Conservation (phyloP, 306 rosid species). For the Lathyrus oleraceus region DNA sequence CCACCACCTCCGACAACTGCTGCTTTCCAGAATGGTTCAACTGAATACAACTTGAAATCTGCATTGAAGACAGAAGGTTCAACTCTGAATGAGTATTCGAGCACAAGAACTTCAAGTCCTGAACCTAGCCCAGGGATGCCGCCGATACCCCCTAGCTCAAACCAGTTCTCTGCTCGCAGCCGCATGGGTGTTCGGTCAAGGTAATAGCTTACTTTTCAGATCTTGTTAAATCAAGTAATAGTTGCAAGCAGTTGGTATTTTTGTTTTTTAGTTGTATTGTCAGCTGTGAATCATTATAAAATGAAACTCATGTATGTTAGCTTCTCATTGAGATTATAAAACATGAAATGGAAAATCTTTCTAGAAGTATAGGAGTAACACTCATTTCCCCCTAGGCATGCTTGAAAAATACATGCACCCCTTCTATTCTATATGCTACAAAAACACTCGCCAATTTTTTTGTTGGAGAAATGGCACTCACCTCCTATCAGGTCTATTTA, state of each 20-base stretch:
- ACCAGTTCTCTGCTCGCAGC: constrained; percentile 77
- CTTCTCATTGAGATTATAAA: constrained; percentile 15
- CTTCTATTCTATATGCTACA: background rate
- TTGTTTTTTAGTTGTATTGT: constrained; percentile 1
- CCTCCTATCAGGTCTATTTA: background rate
- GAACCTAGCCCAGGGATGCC: constrained; percentile 72
- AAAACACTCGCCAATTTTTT: background rate
- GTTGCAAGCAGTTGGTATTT: background rate
- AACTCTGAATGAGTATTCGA: constrained; percentile 44
- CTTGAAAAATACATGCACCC: background rate
- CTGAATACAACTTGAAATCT: constrained; percentile 76
- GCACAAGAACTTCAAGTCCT: constrained; percentile 41
- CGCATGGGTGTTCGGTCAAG: constrained; percentile 82
- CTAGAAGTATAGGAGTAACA: background rate
- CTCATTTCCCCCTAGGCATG: background rate
- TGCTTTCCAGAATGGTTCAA: constrained; percentile 67
- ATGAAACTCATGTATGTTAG: background rate
- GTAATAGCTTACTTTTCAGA: constrained; percentile 41
- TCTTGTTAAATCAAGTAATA: background rate
- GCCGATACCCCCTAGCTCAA: constrained; percentile 73
- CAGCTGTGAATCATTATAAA: constrained; percentile 5
- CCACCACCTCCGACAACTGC: constrained; percentile 84
- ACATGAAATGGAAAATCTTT: constrained; percentile 5
- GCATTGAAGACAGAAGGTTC: constrained; percentile 58
- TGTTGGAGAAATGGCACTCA: background rate